Percentiles rank a stretch among this genome's conserved stretches.
phyloP scores from a whole-genome alignment of 108 stramenopile species.

The Pseudonitzschia delicatissima region DNA sequence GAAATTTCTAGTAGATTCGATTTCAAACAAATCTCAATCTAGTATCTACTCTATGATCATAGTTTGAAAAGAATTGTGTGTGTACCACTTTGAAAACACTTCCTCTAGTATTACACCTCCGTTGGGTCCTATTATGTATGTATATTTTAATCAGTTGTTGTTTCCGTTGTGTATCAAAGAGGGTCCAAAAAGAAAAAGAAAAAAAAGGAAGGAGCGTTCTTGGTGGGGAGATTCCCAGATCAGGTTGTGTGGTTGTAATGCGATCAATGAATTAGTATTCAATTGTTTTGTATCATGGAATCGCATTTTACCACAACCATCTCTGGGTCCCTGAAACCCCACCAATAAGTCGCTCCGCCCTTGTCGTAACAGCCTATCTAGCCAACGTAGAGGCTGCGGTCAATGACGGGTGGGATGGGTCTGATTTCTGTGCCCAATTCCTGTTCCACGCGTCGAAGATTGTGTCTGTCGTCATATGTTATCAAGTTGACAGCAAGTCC shows the following conservation, averaged over 20 bases:
- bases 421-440: constrained; percentile 98
- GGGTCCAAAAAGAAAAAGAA: constrained; percentile 9
- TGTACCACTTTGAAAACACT: not conserved
- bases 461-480: constrained; percentile 90
- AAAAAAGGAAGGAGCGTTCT: constrained; percentile 51
- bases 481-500: constrained; percentile 98
- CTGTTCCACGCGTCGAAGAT: constrained; percentile 86
- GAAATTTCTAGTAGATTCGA: too few species aligned
- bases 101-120: constrained; percentile 7
- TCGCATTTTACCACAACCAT: constrained; percentile 3
- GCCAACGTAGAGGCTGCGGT: constrained; percentile 94
- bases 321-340: constrained; percentile 20
- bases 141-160: constrained; percentile 5
- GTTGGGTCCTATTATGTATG: not conserved
- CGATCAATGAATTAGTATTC: not conserved
- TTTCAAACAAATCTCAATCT: not conserved
- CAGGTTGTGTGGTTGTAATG: not conserved
- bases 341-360: constrained; percentile 40
- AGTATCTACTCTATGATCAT: not conserved
- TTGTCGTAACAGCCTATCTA: constrained; percentile 34
- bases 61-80: not conserved
- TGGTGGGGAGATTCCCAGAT: constrained; percentile 45
- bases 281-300: not conserved
- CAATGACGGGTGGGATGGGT: constrained; percentile 94
- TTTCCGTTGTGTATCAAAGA: not conserved